Percentiles rank a stretch among this genome's conserved stretches.
Conservation (phyloP, 192 early-diverging fungal genomes). For the Ramicandelaber brevisporus region DNA sequence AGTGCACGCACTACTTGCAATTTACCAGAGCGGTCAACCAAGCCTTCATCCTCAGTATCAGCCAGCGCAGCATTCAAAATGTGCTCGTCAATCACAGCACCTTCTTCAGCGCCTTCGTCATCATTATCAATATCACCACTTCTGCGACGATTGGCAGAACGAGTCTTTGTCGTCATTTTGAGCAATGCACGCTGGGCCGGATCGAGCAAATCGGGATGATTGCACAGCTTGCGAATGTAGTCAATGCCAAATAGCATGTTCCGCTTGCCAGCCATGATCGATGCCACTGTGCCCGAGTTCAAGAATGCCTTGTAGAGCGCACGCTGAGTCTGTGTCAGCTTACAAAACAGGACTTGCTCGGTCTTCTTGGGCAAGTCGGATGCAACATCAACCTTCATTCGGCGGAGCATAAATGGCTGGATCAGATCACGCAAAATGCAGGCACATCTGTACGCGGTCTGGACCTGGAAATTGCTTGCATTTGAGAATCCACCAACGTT, state of each 20-base stretch:
- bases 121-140: neutral
- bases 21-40: slow-evolving; percentile 61
- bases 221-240: slow-evolving; percentile 84
- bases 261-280: slow-evolving; percentile 51
- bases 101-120: neutral
- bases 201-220: slow-evolving; percentile 72
- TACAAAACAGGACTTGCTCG: slow-evolving; percentile 84
- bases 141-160: neutral
- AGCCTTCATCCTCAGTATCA: slow-evolving; percentile 17
- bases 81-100: neutral
- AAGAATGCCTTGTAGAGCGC: slow-evolving; percentile 45
- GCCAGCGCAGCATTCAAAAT: neutral
- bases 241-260: slow-evolving; percentile 80
- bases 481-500: slow-evolving; percentile 78
- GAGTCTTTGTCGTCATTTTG: neutral
- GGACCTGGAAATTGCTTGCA: slow-evolving; percentile 70
- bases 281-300: slow-evolving; percentile 37
- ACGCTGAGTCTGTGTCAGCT: slow-evolving; percentile 49
- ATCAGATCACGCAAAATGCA: slow-evolving; percentile 74
- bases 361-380: slow-evolving; percentile 67
- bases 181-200: too few relatives aligned
- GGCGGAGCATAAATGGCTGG: slow-evolving; percentile 71
- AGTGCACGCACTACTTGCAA: slow-evolving; percentile 68
- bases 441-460: slow-evolving; percentile 84
- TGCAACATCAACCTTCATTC: slow-evolving; percentile 84